phyloP scores from a whole-genome alignment of 176 grass and related monocot genomes.

The Eleusine indica region DNA sequence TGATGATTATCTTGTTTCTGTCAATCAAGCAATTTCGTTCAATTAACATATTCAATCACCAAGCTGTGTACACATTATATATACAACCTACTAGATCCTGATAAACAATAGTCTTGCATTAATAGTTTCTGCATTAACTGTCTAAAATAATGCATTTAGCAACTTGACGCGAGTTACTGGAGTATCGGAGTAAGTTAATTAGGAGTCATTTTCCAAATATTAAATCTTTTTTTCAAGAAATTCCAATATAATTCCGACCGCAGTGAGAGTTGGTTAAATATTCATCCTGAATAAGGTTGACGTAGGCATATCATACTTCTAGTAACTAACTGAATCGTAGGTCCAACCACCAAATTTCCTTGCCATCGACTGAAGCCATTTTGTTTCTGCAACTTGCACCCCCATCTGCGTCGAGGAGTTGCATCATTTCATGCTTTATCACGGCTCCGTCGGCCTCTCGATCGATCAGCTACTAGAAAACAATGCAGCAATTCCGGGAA shows the following conservation, averaged over 20 bases:
- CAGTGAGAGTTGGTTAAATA: slow-evolving; percentile 27
- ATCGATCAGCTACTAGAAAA: background rate
- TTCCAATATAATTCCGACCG: background rate
- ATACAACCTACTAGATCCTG: background rate
- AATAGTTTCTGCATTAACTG: background rate
- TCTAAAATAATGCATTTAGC: background rate
- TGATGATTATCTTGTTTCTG: background rate
- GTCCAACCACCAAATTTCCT: slow-evolving; percentile 34
- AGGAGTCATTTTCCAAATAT: background rate
- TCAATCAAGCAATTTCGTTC: background rate
- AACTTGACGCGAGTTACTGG: background rate
- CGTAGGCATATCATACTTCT: slow-evolving; percentile 30
- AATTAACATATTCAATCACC: background rate
- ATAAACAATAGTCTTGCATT: slow-evolving; percentile 7
- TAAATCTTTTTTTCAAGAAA: background rate
- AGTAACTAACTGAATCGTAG: slow-evolving; percentile 37
- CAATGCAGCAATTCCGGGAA: slow-evolving; percentile 12
- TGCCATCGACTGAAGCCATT: background rate
- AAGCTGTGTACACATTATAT: background rate
- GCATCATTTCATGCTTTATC: slow-evolving; percentile 26
- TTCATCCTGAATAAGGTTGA: slow-evolving; percentile 13
- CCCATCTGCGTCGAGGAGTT: slow-evolving; percentile 7
- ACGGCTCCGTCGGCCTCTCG: slow-evolving; percentile 17
- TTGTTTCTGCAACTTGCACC: slow-evolving; percentile 13
- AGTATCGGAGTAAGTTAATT: background rate